Evolutionary conservation across 176 grass and related monocot genomes (phyloP).

Genomic region (Poa pratensis): DNA sequence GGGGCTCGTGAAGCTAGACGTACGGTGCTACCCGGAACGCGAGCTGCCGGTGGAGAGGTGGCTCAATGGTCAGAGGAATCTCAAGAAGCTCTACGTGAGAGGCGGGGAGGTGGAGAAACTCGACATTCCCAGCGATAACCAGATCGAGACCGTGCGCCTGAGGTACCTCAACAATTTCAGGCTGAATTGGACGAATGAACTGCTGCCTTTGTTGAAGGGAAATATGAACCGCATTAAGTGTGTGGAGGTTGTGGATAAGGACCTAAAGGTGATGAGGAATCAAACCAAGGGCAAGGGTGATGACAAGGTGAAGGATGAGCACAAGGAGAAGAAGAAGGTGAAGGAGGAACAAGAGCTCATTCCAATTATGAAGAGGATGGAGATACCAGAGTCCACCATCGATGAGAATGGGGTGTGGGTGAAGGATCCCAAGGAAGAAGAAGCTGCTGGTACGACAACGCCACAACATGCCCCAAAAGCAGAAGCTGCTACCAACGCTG

Average conservation of each 20-base stretch:
- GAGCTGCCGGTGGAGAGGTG: not conserved
- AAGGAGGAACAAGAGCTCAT: not conserved
- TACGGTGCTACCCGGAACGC: conserved; percentile 37
- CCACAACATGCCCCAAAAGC: not conserved
- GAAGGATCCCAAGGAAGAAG: conserved; percentile 31
- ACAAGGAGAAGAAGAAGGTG: too few species aligned
- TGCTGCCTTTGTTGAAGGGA: fast-evolving
- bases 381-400: not conserved
- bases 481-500: not conserved
- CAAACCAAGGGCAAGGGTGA: not conserved
- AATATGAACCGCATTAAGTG: not conserved
- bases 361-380: not conserved
- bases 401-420: conserved; percentile 46
- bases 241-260: conserved; percentile 43
- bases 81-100: conserved; percentile 49
- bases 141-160: conserved; percentile 20
- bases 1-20: conserved; percentile 40
- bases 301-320: not conserved
- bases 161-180: not conserved
- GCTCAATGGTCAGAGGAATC: not conserved
- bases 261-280: not conserved
- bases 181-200: not conserved
- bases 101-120: not conserved
- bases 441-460: not conserved
- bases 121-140: not conserved